These are phyloP conservation scores for Forsythia suspensa DNA, from an alignment of 257 asterid species.

Conservation along the genomic window DNA sequence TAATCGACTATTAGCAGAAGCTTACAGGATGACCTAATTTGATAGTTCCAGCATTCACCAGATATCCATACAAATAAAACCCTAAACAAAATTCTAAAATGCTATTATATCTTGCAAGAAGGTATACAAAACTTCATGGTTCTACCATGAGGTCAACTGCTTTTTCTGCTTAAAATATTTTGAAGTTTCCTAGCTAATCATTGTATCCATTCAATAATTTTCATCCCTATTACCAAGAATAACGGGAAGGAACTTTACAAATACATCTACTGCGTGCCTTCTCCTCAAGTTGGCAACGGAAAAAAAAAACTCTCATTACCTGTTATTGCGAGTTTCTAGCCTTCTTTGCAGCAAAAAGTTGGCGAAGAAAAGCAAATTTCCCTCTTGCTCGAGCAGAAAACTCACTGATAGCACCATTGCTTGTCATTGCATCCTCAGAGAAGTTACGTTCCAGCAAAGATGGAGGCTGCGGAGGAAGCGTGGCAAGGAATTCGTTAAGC, in stretches of 20 bases:
- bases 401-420: conserved; percentile 60
- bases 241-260: neutral
- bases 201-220: conserved; percentile 11
- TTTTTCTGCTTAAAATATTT: neutral
- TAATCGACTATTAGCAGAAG: too few relatives aligned
- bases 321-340: conserved; percentile 54
- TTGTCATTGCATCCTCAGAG: conserved; percentile 42
- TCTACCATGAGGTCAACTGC: neutral
- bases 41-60: neutral
- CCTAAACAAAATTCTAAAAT: neutral
- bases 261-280: neutral
- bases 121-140: neutral
- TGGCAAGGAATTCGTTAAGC: conserved; percentile 71
- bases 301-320: conserved; percentile 16
- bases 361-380: conserved; percentile 81
- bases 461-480: conserved; percentile 48
- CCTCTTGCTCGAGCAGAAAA: conserved; percentile 84
- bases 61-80: too few relatives aligned
- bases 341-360: conserved; percentile 89
- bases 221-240: conserved; percentile 5
- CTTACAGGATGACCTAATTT: neutral
- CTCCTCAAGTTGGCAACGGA: neutral
- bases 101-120: neutral
- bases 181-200: neutral
- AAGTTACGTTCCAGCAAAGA: conserved; percentile 41